Evolutionary conservation across 140 eudicot genomes (phyloP).

Genomic region (Oenanthe javanica): DNA sequence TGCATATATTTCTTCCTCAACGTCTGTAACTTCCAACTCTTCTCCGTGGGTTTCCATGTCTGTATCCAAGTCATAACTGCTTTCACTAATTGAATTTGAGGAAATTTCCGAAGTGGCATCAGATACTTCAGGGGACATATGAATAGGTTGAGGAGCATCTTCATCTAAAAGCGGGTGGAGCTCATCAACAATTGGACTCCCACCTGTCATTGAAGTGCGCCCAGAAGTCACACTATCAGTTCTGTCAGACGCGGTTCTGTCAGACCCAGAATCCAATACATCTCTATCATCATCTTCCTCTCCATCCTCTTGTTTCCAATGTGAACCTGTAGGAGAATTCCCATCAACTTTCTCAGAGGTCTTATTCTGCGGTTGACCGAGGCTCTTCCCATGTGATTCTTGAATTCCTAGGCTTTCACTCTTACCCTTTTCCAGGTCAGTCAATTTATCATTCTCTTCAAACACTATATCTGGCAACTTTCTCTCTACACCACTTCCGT

Average conservation of each 20-base stretch:
- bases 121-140: constrained; percentile 35
- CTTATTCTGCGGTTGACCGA: constrained; percentile 33
- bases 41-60: constrained; percentile 34
- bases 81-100: constrained; percentile 24
- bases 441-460: constrained; percentile 10
- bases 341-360: constrained; percentile 25
- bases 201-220: constrained; percentile 91
- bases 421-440: constrained; percentile 17
- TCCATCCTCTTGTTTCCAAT: constrained; percentile 47
- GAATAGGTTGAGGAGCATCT: constrained; percentile 32
- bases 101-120: constrained; percentile 44
- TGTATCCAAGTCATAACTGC: constrained; percentile 53
- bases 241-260: constrained; percentile 71
- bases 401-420: constrained; percentile 24
- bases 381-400: constrained; percentile 27
- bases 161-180: constrained; percentile 80
- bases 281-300: constrained; percentile 31
- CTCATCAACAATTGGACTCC: constrained; percentile 84
- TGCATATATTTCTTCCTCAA: constrained; percentile 33
- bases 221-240: constrained; percentile 94
- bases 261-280: constrained; percentile 59
- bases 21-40: constrained; percentile 33
- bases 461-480: constrained; percentile 6
- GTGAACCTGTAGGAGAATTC: constrained; percentile 30
- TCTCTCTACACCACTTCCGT: constrained; percentile 11